Evolutionary conservation across 768 basidiomycete genomes (phyloP), one percentile per base, ranked within the genome.

Genomic region (Lyophyllum decastes): DNA sequence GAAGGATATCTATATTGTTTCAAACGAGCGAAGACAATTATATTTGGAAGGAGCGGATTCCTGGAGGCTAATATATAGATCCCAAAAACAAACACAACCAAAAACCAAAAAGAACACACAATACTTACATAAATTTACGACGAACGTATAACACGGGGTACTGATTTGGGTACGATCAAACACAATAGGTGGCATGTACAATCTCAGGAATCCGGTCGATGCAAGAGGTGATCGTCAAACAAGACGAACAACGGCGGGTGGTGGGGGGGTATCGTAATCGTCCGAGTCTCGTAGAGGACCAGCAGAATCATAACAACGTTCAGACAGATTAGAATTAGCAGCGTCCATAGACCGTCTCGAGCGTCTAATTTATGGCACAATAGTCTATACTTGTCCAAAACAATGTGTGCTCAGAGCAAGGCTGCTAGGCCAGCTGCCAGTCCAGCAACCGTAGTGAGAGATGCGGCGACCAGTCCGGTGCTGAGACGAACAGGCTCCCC

Each of bases 401-500:
- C 4, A 41, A 12, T 38, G 41, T 35, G 21, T 22, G 26, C 17
- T 56, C 46, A 66, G 26, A 61, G n/a, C 35, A 65, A 33, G 21
- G 52, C 43, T 30, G 59, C 58, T 30, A 63, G 53, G n/a, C 63
- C 61, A 51, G 64, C 66, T 35, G 55, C 59, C 43, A 64, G 44
- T 47, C 61, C 63, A 25, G 58, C 58, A 25, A 61, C 46, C 19
- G 52, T 45, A 27, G 60, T 52, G 14, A 62, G 44, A 22, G 64
- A 51, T n/a, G 48, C 57, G 22, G 58, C 41, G 6, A 57, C 40
- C 17, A 64, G 16, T 3, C 58, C 59, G 21, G 63, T 11, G 26
- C 51, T 25, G 12, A 59, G 2, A 24, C 48, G 59, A 21, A 58
- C 30, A 24, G 61, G 54, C 22, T 47, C 43, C 4, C 54, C 60